Conservation (phyloP, 2,329 filamentous ascomycete species). For the Nemania abortiva region DNA sequence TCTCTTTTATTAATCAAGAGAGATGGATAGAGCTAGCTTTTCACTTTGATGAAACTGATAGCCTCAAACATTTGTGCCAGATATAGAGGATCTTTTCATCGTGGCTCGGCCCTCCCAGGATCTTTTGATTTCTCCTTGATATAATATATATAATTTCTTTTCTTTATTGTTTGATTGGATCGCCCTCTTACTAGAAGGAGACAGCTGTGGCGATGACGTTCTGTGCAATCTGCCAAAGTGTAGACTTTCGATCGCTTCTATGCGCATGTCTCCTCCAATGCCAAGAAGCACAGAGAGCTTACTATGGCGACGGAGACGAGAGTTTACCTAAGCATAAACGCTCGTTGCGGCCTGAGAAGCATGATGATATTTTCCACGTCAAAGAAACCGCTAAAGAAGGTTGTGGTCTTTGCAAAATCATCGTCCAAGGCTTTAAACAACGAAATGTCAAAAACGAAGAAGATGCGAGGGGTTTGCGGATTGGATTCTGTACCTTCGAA, state of each 20-base stretch:
- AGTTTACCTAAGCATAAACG: neutral
- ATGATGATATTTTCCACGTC: slow-evolving; percentile 4
- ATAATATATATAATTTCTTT: neutral
- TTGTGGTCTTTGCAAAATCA: neutral
- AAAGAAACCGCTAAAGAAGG: slow-evolving; percentile 3
- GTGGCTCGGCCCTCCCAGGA: neutral
- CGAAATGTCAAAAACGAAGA: neutral
- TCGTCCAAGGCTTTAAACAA: slow-evolving; percentile 6
- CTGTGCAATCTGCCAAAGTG: slow-evolving; percentile 4
- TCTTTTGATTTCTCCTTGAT: neutral
- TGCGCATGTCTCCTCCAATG: neutral
- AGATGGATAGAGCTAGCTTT: neutral
- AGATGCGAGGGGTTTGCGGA: neutral
- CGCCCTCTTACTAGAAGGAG: neutral
- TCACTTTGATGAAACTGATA: neutral
- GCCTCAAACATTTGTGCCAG: neutral
- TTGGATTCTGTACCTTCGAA: neutral
- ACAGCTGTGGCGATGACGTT: neutral
- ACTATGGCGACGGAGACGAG: neutral
- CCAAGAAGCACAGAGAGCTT: neutral
- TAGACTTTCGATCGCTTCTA: neutral
- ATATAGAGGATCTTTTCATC: neutral
- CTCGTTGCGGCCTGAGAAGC: neutral
- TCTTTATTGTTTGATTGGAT: slow-evolving; percentile 4
- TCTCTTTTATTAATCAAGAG: neutral